A percentile compares a stretch with the other conserved stretches of the same genome.
Evolutionary conservation across 768 basidiomycete genomes (phyloP).

Genomic region (Dentipellis sp.): DNA sequence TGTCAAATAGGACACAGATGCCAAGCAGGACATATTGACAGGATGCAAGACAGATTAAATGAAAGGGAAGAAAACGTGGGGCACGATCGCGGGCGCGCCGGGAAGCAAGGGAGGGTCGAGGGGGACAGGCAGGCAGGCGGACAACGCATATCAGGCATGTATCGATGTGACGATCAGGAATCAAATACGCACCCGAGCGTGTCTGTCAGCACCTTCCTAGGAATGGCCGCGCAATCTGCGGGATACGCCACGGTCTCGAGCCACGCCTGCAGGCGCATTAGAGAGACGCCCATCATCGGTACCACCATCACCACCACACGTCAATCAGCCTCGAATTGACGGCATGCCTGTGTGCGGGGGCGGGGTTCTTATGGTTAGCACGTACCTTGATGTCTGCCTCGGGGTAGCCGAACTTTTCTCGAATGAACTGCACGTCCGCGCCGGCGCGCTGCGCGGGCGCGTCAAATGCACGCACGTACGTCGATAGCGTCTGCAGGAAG

Average conservation of each 20-base stretch:
- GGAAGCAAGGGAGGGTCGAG: too few relatives aligned
- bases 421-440: constrained; percentile 67
- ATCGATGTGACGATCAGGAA: background rate
- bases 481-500: constrained; percentile 60
- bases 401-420: constrained; percentile 69
- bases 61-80: too few relatives aligned
- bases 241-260: constrained; percentile 73
- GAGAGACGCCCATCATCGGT: background rate
- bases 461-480: constrained; percentile 59
- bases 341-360: background rate
- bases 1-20: constrained; percentile 19
- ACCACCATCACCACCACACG: background rate
- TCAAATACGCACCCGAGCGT: constrained; percentile 54
- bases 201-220: constrained; percentile 52
- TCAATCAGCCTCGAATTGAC: background rate
- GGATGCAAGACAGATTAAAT: too few relatives aligned
- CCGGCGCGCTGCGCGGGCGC: constrained; percentile 45
- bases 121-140: background rate
- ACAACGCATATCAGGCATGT: background rate
- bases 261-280: constrained; percentile 57
- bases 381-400: constrained; percentile 71
- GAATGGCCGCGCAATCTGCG: constrained; percentile 51
- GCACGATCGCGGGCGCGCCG: too few relatives aligned
- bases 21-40: too few relatives aligned
- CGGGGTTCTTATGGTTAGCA: background rate